A percentile compares a stretch with the other conserved stretches of the same genome.
These are phyloP conservation scores for Phlyctochytrium arcticum DNA, from an alignment of 192 early-diverging fungal species.

Conservation along the genomic window DNA sequence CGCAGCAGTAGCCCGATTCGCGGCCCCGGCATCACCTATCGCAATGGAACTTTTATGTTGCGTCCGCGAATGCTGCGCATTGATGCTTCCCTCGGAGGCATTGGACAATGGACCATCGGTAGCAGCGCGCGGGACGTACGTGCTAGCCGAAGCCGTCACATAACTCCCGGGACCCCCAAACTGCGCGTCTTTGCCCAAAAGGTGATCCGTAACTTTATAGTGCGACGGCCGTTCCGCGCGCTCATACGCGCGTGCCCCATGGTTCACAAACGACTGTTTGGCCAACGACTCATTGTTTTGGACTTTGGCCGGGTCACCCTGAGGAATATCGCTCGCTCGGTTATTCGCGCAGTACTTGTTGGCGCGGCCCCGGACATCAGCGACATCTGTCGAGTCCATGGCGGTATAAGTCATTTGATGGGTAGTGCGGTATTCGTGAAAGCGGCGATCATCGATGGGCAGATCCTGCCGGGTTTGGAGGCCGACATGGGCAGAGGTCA, in stretches of 20 bases:
- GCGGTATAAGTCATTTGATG: slow-evolving; percentile 30
- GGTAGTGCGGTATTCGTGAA: slow-evolving; percentile 31
- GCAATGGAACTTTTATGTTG: slow-evolving; percentile 17
- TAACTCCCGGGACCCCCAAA: neutral
- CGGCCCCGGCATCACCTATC: neutral
- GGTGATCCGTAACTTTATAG: too few species aligned
- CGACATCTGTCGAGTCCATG: neutral
- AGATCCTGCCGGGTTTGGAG: slow-evolving; percentile 32
- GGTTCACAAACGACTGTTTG: slow-evolving; percentile 24
- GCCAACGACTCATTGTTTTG: slow-evolving; percentile 27
- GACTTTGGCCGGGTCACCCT: slow-evolving; percentile 27
- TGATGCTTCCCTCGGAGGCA: too few species aligned
- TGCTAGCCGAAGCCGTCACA: neutral
- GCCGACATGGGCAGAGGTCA: slow-evolving; percentile 31
- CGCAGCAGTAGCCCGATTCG: neutral
- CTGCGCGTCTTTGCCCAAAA: neutral
- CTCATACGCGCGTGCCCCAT: neutral
- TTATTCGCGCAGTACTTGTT: slow-evolving; percentile 11
- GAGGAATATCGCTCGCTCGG: slow-evolving; percentile 31
- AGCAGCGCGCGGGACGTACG: neutral
- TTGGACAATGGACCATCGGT: neutral
- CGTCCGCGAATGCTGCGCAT: neutral
- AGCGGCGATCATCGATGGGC: slow-evolving; percentile 38
- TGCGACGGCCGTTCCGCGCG: neutral
- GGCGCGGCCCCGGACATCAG: neutral